Base-by-base conservation (phyloP, 2,329 filamentous ascomycete species). In the Pleomassaria siparia region DNA sequence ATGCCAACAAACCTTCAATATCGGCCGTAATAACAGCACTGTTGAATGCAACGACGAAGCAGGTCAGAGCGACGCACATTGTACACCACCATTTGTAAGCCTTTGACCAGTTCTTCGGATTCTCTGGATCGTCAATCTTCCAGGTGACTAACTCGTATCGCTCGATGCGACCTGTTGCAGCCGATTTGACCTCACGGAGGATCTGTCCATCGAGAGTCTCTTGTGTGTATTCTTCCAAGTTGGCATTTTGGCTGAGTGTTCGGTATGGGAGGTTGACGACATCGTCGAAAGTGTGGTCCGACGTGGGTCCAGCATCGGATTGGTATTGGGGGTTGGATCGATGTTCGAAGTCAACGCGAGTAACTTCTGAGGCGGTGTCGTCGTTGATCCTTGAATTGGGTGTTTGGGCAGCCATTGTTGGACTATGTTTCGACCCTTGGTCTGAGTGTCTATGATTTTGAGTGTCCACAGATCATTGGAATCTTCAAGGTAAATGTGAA, bases 21-120 rank as follows among this genome's bases (percentile, higher is more conserved):
- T 91, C 87, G 10, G 89, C 83, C 0, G 90, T 95, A 64, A 95
- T 85, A 55, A 95, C 85, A 43, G 84, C 83, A 40, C 85, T 89
- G 58, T 76, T 73, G 56, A 77, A 74, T 1, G 74, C 75, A 3
- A 77, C 72, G 3, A 71, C 71, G 48, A 77, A 76, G 55, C 74
- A 77, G 1, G 74, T 76, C 0, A 74, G 25, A 0, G 90, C 87
- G 0, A 95, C 89, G 13, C 89, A 83, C 86, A 95, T 90, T 20
- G 90, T 96, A 63, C 83, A 86, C 60, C 63, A 73, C 88, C 89
- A 92, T 72, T 91, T 94, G 69, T 76, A 86, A 1, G 72, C 75
- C 69, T 89, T 90, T 47, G 80, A 83, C 88, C 88, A 94, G 70
- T 92, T 94, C 77, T 92, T 92, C 0, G 89, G 89, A 62, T 92